These are phyloP conservation scores for Colletotrichum sp. DNA, from an alignment of 2,329 filamentous ascomycete genomes.

Conservation along the genomic window DNA sequence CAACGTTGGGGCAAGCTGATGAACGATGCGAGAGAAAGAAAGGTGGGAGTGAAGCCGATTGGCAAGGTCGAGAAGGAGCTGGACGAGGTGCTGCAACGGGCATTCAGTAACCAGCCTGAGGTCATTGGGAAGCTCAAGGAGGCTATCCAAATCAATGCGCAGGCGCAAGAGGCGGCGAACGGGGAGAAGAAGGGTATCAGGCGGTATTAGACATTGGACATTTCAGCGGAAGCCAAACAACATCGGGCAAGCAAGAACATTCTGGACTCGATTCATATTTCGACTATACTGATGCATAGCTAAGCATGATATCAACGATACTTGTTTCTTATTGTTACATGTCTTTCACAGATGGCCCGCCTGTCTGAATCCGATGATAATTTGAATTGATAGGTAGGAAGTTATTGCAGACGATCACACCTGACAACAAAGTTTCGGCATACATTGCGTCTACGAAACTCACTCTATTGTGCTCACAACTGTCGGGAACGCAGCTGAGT, in stretches of 20 bases:
- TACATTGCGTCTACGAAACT: background rate
- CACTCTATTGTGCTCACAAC: background rate
- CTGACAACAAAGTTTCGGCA: background rate
- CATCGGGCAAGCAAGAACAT: background rate
- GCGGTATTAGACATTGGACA: conserved; percentile 8
- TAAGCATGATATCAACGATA: background rate
- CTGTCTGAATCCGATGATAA: accelerated
- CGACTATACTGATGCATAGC: background rate
- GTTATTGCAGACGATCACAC: background rate
- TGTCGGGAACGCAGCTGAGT: background rate
- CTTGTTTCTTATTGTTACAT: background rate
- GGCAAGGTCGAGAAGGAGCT: conserved; percentile 62
- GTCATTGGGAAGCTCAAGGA: conserved; percentile 66
- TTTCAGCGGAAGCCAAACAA: background rate
- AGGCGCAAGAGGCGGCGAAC: conserved; percentile 54
- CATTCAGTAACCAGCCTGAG: conserved; percentile 65
- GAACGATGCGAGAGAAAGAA: conserved; percentile 53
- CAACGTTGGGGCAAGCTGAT: conserved; percentile 61
- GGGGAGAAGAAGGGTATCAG: conserved; percentile 35
- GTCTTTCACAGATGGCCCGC: background rate
- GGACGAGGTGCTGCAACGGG: conserved; percentile 59
- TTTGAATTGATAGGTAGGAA: background rate
- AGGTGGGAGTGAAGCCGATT: conserved; percentile 54
- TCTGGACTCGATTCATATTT: background rate
- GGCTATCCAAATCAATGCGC: conserved; percentile 62